A percentile compares a stretch with the other conserved stretches of the same genome.
phyloP scores from a whole-genome alignment of 177 flowering plant species.

The Vitis hybrid region DNA sequence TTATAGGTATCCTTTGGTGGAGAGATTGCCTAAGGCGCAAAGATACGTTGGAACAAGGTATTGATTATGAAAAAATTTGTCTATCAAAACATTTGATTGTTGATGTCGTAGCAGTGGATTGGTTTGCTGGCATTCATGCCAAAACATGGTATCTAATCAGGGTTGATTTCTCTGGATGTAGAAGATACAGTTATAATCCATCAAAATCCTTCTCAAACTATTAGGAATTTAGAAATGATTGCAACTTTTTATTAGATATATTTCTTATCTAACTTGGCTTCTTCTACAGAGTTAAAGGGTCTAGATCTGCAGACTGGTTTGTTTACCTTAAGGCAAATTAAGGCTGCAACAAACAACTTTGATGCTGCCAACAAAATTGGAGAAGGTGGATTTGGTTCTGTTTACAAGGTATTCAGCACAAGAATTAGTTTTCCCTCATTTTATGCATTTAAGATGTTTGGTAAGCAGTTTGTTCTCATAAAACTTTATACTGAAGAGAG shows the following conservation, averaged over 20 bases:
- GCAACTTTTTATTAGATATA: background rate
- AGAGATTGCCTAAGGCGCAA: constrained; percentile 23
- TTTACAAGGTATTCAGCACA: constrained; percentile 27
- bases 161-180: no score
- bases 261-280: background rate
- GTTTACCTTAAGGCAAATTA: constrained; percentile 32
- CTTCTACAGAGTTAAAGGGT: constrained; percentile 25
- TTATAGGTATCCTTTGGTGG: constrained; percentile 32
- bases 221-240: background rate
- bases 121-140: no score
- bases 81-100: no score
- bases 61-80: background rate
- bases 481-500: background rate
- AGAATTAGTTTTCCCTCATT: background rate
- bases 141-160: no score
- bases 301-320: constrained; percentile 30
- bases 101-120: no score
- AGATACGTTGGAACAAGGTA: constrained; percentile 25
- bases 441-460: background rate
- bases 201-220: background rate
- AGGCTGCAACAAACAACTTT: constrained; percentile 37
- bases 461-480: no score
- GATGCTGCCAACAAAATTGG: constrained; percentile 30
- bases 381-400: constrained; percentile 47
- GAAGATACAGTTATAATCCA: no score